Conservation (phyloP, 495 filamentous ascomycete species). For the Penicillium samsonianum region DNA sequence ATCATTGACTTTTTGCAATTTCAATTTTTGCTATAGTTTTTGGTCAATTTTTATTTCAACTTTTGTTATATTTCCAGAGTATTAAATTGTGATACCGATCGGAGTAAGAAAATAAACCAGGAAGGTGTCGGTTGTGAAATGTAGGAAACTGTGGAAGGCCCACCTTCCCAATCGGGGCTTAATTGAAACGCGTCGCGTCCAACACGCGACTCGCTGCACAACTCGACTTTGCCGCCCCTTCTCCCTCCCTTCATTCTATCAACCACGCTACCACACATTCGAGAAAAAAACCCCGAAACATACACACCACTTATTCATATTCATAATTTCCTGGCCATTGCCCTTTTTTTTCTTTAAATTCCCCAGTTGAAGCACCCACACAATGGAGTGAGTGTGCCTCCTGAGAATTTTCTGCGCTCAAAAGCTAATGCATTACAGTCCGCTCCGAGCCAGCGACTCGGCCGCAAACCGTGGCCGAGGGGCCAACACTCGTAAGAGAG, state of each 20-base stretch:
- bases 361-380: slow-evolving; percentile 21
- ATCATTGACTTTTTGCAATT: slow-evolving; percentile 11
- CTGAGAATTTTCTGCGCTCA: slow-evolving; percentile 12
- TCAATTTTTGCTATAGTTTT: slow-evolving; percentile 15
- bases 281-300: slow-evolving; percentile 15
- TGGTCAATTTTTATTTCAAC: too few relatives aligned
- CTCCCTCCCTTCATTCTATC: slow-evolving; percentile 23
- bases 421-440: slow-evolving; percentile 51
- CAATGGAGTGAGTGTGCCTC: slow-evolving; percentile 41
- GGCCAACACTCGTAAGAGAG: slow-evolving; percentile 72
- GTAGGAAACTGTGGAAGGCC: not conserved
- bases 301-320: slow-evolving; percentile 1
- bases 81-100: too few relatives aligned
- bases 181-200: slow-evolving; percentile 40
- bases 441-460: slow-evolving; percentile 78
- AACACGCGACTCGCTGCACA: slow-evolving; percentile 32
- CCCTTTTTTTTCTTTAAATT: not conserved
- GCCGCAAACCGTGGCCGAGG: slow-evolving; percentile 79
- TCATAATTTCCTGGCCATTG: not conserved
- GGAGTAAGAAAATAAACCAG: not conserved
- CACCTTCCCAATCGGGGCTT: slow-evolving; percentile 31
- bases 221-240: slow-evolving; percentile 24
- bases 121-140: not conserved
- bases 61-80: too few relatives aligned
- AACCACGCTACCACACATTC: slow-evolving; percentile 13